A percentile compares a stretch with the other conserved stretches of the same genome.
These are phyloP conservation scores for Rhodotorula sp. DNA, from an alignment of 1,284 basidiomycete genomes.

Conservation along the genomic window DNA sequence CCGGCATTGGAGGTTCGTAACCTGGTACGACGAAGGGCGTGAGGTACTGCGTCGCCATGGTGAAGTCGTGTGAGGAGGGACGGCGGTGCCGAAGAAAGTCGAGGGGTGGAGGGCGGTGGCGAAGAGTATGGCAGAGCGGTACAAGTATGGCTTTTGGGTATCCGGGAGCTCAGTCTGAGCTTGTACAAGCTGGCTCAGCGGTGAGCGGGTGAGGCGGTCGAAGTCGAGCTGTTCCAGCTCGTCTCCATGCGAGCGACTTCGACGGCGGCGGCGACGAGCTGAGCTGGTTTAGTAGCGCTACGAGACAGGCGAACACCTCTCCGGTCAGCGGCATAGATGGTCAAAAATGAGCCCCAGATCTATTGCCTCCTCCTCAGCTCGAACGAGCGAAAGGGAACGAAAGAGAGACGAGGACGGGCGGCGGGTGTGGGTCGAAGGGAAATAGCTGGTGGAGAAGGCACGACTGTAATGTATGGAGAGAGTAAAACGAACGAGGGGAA, in stretches of 20 bases:
- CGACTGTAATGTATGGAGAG: not conserved
- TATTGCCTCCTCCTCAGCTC: too few species aligned
- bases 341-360: too few species aligned
- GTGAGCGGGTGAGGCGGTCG: not conserved
- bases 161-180: too few species aligned
- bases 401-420: not conserved
- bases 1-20: conserved; percentile 39
- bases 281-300: not conserved
- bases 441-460: not conserved
- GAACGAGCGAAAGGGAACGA: not conserved
- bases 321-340: not conserved
- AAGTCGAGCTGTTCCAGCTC: not conserved
- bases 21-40: conserved; percentile 44
- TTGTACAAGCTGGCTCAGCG: not conserved
- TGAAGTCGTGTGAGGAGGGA: not conserved
- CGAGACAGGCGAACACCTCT: not conserved
- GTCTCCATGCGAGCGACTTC: not conserved
- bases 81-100: not conserved
- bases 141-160: too few species aligned
- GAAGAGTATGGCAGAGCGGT: not conserved
- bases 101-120: not conserved
- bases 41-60: conserved; percentile 9
- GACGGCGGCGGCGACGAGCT: not conserved
- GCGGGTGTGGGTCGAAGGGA: not conserved
- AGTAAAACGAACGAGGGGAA: not conserved